A percentile compares a stretch with the other conserved stretches of the same genome.
phyloP scores from a whole-genome alignment of 352 stramenopile genomes.

The Phytophthora sojae region DNA sequence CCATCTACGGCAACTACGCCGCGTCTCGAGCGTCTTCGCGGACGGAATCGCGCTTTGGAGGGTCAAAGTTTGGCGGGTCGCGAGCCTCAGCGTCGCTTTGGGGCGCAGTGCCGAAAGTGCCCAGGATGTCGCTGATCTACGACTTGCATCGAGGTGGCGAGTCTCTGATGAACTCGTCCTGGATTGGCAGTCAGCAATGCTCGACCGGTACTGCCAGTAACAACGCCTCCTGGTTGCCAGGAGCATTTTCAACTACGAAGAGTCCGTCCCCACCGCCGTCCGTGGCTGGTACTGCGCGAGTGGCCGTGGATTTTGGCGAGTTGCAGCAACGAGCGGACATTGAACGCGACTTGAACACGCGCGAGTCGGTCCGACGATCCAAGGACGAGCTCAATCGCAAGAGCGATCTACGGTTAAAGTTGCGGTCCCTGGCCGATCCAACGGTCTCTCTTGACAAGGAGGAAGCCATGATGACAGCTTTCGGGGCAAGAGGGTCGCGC shows the following conservation, averaged over 20 bases:
- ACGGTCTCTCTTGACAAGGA: slow-evolving; percentile 58
- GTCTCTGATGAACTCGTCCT: slow-evolving; percentile 13
- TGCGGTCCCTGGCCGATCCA: slow-evolving; percentile 62
- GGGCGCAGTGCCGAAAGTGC: slow-evolving; percentile 39
- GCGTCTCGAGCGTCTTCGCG: slow-evolving; percentile 46
- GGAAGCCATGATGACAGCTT: slow-evolving; percentile 31
- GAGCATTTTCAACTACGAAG: not conserved
- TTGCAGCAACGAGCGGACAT: slow-evolving; percentile 53
- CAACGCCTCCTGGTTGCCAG: slow-evolving; percentile 15
- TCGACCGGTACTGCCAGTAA: slow-evolving; percentile 28
- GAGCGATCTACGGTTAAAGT: slow-evolving; percentile 47
- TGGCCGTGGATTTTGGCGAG: slow-evolving; percentile 46
- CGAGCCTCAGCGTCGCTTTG: slow-evolving; percentile 26
- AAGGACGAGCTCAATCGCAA: slow-evolving; percentile 49
- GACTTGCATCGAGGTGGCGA: slow-evolving; percentile 2
- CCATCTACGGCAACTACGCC: slow-evolving; percentile 31
- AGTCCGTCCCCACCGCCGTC: slow-evolving; percentile 13
- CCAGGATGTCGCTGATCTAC: slow-evolving; percentile 36
- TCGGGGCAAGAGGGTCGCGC: slow-evolving; percentile 12
- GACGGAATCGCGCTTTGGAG: slow-evolving; percentile 41
- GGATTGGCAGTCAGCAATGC: slow-evolving; percentile 20
- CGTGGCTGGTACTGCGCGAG: slow-evolving; percentile 22
- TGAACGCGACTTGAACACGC: slow-evolving; percentile 48
- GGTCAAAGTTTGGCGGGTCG: slow-evolving; percentile 40
- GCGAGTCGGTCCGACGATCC: slow-evolving; percentile 44